Evolutionary conservation across 1,284 basidiomycete species (phyloP), one percentile per base, ranked within the genome.

Genomic region (Cutaneotrichosporon mucoides): DNA sequence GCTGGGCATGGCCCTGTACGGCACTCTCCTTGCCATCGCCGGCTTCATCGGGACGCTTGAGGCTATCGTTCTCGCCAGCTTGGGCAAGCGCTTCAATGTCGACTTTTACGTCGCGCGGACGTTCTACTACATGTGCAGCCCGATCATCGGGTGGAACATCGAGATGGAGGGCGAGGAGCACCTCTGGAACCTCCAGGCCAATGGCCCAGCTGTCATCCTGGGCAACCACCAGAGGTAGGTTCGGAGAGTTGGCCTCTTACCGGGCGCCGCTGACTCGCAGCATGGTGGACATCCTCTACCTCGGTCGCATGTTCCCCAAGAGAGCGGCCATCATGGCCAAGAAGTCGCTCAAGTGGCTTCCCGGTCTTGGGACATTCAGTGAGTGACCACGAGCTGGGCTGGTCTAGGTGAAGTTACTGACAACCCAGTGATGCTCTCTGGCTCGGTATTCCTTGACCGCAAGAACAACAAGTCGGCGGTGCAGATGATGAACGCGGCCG

Each of bases 291-390:
- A 84, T 96, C 60, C 76, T 93, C 45, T 86, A 88, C 68, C 82
- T 99, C 52, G 94, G 89, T 61, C 84, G 91, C 65, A 84, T 94
- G 67, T 91, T 97, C 80, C 96, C 93, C 34, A 84, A 84, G 65
- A 83, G 84, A 61, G 85, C 90, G 12, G 85, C 89, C 13, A 95
- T 99, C 73, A 93, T 95, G 86, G 88, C 93, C 36, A 99, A 99
- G 82, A 88, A 90, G 73, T 88, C 90, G 59, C 81, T 99, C 41
- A 86, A 89, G 69, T 92, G 83, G 82, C 82, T 86, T 1, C 96
- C 96, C 0, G 71, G 88, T 6, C 83, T 99, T 9, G 96, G 96
- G 2, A 91, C 92, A 70, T 99, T 88, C 81, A 90, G 79, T 79
- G 64, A 62, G 78, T 70, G 37, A 35, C 33, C 7, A n/a, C n/a